phyloP scores from a whole-genome alignment of 2,329 filamentous ascomycete genomes.

The Apiospora rasikravindrae region DNA sequence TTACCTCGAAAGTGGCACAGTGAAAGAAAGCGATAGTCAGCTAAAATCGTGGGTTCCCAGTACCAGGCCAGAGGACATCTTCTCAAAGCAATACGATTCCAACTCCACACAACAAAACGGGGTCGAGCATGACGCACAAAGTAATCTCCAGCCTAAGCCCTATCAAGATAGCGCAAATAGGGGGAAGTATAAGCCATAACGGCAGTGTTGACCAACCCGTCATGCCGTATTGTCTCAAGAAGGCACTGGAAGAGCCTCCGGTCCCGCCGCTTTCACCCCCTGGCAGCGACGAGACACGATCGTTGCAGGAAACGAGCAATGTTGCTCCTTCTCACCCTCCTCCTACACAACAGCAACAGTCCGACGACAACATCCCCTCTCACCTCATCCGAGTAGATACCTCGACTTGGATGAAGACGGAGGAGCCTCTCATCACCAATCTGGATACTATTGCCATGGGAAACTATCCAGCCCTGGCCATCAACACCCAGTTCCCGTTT shows the following conservation, averaged over 20 bases:
- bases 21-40: neutral
- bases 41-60: neutral
- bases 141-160: neutral
- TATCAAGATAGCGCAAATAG: neutral
- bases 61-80: neutral
- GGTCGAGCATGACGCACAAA: neutral
- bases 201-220: conserved; percentile 7
- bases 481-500: conserved; percentile 19
- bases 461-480: conserved; percentile 1
- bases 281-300: conserved; percentile 9
- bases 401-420: conserved; percentile 1
- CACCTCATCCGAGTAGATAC: neutral
- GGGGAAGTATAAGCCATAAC: neutral
- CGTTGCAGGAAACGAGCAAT: neutral
- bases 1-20: neutral
- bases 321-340: neutral
- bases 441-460: neutral
- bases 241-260: conserved; percentile 19
- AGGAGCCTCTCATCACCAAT: conserved; percentile 1
- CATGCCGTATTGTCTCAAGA: conserved; percentile 23
- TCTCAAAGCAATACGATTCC: neutral
- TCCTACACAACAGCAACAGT: neutral
- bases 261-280: neutral
- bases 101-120: neutral
- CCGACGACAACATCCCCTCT: neutral